A percentile compares a stretch with the other conserved stretches of the same genome.
phyloP scores from a whole-genome alignment of 345 rosid genomes.

The Lumnitzera racemosa region DNA sequence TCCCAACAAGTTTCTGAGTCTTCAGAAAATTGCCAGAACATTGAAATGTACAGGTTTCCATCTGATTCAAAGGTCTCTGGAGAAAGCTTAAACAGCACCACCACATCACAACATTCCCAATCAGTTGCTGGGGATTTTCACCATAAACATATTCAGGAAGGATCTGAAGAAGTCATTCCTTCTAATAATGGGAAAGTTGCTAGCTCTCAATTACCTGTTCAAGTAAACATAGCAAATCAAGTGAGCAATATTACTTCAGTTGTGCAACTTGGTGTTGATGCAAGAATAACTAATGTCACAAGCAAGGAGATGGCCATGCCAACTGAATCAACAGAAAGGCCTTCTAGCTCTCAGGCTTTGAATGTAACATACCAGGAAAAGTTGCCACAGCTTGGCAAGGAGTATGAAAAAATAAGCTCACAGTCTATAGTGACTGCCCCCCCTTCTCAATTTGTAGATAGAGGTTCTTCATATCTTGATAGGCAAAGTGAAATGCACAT shows the following conservation, averaged over 20 bases:
- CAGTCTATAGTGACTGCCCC: constrained; percentile 46
- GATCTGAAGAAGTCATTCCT: constrained; percentile 25
- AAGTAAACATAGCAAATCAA: constrained; percentile 34
- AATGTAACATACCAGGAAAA: constrained; percentile 24
- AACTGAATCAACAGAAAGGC: constrained; percentile 26
- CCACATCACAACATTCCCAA: constrained; percentile 25
- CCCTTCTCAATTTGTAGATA: constrained; percentile 37
- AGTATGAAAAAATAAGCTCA: constrained; percentile 34
- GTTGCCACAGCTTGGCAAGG: constrained; percentile 25
- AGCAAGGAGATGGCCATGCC: constrained; percentile 24
- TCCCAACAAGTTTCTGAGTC: constrained; percentile 26
- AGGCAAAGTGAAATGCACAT: constrained; percentile 17
- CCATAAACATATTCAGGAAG: constrained; percentile 31
- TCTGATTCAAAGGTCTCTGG: constrained; percentile 30
- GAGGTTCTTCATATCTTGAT: constrained; percentile 24
- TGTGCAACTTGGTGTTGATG: constrained; percentile 23
- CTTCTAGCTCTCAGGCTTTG: constrained; percentile 32
- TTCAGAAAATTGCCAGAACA: constrained; percentile 22
- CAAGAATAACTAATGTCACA: constrained; percentile 17
- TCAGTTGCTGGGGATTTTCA: constrained; percentile 25
- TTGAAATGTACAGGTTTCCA: constrained; percentile 19
- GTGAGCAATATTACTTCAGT: constrained; percentile 23
- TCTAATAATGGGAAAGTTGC: constrained; percentile 22
- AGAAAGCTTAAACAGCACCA: constrained; percentile 18
- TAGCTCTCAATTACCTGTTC: constrained; percentile 34